Percentiles rank a stretch among this genome's conserved stretches.
Conservation (phyloP, 805 yeast genomes). For the Candida vartiovaarae region DNA sequence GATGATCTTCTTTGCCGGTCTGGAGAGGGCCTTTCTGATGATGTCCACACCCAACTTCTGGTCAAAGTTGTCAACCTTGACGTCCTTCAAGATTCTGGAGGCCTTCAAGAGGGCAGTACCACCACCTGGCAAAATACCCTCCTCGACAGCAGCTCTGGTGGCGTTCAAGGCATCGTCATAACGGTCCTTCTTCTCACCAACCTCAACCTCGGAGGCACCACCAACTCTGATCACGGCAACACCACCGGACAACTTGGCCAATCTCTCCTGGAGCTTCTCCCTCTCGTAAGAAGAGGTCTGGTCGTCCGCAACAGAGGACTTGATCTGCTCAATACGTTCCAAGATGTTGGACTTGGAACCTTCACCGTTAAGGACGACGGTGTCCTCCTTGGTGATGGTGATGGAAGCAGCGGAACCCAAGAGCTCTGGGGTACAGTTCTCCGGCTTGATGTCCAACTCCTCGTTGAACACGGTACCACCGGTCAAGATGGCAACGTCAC, state of each 20-base stretch:
- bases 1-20: slow-evolving; percentile 94
- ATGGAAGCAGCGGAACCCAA: slow-evolving; percentile 91
- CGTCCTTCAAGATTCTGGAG: slow-evolving; percentile 49
- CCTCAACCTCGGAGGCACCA: slow-evolving; percentile 96
- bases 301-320: slow-evolving; percentile 20
- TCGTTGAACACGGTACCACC: slow-evolving; percentile 56
- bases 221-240: slow-evolving; percentile 98
- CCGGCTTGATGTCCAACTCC: slow-evolving; percentile 89
- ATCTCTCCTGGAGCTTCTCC: slow-evolving; percentile 96
- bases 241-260: slow-evolving; percentile 97
- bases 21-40: slow-evolving; percentile 89
- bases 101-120: slow-evolving; percentile 98
- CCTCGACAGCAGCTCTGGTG: slow-evolving; percentile 98
- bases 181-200: slow-evolving; percentile 99
- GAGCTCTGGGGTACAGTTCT: slow-evolving; percentile 84
- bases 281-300: slow-evolving; percentile 64
- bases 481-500: slow-evolving; percentile 87
- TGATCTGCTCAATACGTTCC: slow-evolving; percentile 70
- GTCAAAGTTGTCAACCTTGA: slow-evolving; percentile 73
- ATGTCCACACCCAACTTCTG: slow-evolving; percentile 96
- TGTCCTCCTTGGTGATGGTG: slow-evolving; percentile 94
- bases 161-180: slow-evolving; percentile 98
- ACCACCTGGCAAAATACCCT: slow-evolving; percentile 99
- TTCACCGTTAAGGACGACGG: slow-evolving; percentile 91
- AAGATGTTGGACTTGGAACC: slow-evolving; percentile 82